A percentile compares a stretch with the other conserved stretches of the same genome.
phyloP scores from a whole-genome alignment of 306 rosid species.

The Castanospermum australe region DNA sequence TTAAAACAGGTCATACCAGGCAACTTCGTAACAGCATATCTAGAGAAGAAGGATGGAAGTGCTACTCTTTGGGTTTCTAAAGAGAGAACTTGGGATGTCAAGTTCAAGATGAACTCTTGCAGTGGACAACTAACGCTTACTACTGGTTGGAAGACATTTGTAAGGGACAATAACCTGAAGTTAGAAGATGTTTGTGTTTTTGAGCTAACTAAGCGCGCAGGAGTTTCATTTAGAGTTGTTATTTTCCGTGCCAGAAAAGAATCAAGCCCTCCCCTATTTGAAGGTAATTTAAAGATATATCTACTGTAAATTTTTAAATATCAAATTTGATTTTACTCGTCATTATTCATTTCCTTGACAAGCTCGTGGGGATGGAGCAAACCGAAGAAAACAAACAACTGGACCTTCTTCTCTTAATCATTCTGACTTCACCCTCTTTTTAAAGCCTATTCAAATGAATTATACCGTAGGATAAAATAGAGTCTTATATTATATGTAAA shows the following conservation, averaged over 20 bases:
- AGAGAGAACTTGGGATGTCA: neutral
- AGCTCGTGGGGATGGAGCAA: neutral
- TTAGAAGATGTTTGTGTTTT: neutral
- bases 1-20: neutral
- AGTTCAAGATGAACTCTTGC: neutral
- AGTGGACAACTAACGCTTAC: neutral
- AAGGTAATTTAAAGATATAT: neutral
- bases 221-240: neutral
- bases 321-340: too few species aligned
- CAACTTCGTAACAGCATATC: neutral
- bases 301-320: neutral
- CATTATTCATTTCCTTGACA: neutral
- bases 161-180: neutral
- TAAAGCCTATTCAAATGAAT: neutral
- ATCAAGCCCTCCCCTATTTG: neutral
- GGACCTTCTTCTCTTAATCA: too few species aligned
- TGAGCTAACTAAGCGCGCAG: neutral
- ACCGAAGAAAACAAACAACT: neutral
- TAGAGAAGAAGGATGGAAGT: neutral
- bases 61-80: neutral
- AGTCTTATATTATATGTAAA: too few species aligned
- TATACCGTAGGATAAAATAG: too few species aligned
- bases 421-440: neutral
- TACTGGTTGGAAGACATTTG: slow-evolving; percentile 13
- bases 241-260: neutral